Evolutionary conservation across 805 yeast genomes (phyloP), one percentile per base, ranked within the genome.

Genomic region (Candida succiphila): DNA sequence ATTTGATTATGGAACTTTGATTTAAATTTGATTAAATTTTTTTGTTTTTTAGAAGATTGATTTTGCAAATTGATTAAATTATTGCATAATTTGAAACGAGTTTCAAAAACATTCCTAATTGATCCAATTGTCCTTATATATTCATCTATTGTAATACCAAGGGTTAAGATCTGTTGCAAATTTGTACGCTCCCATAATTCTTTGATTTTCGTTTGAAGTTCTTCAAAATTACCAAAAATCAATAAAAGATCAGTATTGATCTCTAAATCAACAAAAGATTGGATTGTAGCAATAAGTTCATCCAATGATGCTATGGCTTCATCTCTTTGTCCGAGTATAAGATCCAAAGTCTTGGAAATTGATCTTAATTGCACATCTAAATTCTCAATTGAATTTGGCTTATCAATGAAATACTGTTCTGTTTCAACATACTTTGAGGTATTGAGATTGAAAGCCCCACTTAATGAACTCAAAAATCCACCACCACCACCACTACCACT

Each of bases 121-220:
- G 94, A 83, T 8, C 81, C 78, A 18, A 88, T 73, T 13, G 78
- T 62, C 32, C 97, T 69, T 31, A 78, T 63, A 52, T 92, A 88
- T 51, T 88, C 96, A 51, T 89, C 96, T 26, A 89, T 61, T 1
- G 95, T 84, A 18, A 82, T 72, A 2, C 95, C 95, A 30, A 89
- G 60, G 0, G 95, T 86, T 40, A 89, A 61, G 47, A 87, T 74
- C 44, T 89, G 96, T 53, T 85, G 95, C 56, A 82, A 56, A 37
- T 86, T 78, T 39, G 81, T 76, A 39, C 96, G 70, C 41, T 78
- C 87, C 30, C 85, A 61, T 30, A 84, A 65, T 33, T 84, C 89
- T 44, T 75, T 75, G 18, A 88, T 68, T 41, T 82, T 72, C 23
- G 61, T 48, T 49, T 88, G 89, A 7, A 84, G 72, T 23, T 75